These are phyloP conservation scores for Pythium myriotylum DNA, from an alignment of 352 stramenopile genomes.

Conservation along the genomic window DNA sequence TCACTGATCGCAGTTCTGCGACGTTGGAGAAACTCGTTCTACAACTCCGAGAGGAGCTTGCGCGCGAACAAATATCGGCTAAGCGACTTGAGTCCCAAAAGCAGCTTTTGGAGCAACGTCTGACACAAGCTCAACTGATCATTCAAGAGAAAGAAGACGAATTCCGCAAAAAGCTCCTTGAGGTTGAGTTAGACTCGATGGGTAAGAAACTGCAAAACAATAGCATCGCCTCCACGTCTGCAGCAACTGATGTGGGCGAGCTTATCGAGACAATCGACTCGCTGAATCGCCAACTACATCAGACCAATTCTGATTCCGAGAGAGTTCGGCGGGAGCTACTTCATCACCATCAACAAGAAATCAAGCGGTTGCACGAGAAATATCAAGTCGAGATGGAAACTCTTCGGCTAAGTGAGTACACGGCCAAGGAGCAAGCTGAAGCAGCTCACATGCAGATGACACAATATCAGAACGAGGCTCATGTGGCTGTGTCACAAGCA, in stretches of 20 bases:
- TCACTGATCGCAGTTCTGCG: not conserved
- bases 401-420: slow-evolving; percentile 61
- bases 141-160: slow-evolving; percentile 66
- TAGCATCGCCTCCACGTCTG: not conserved
- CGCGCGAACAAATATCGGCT: slow-evolving; percentile 25
- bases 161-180: slow-evolving; percentile 51
- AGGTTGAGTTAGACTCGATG: slow-evolving; percentile 41
- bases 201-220: slow-evolving; percentile 10
- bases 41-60: slow-evolving; percentile 34
- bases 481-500: slow-evolving; percentile 52
- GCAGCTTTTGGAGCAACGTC: slow-evolving; percentile 49
- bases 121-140: slow-evolving; percentile 39
- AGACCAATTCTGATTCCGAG: slow-evolving; percentile 43
- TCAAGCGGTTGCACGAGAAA: slow-evolving; percentile 64
- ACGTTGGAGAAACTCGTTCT: slow-evolving; percentile 11
- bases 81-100: slow-evolving; percentile 32
- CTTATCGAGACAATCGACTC: slow-evolving; percentile 79
- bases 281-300: slow-evolving; percentile 61
- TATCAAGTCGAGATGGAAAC: slow-evolving; percentile 73
- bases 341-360: slow-evolving; percentile 48
- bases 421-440: slow-evolving; percentile 60
- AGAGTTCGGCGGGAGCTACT: slow-evolving; percentile 38
- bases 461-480: slow-evolving; percentile 53
- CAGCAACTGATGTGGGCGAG: slow-evolving; percentile 44
- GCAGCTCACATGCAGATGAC: slow-evolving; percentile 46